A percentile compares a stretch with the other conserved stretches of the same genome.
Evolutionary conservation across 129 eudicot species (phyloP).

Genomic region (Heracleum sosnowskyi): DNA sequence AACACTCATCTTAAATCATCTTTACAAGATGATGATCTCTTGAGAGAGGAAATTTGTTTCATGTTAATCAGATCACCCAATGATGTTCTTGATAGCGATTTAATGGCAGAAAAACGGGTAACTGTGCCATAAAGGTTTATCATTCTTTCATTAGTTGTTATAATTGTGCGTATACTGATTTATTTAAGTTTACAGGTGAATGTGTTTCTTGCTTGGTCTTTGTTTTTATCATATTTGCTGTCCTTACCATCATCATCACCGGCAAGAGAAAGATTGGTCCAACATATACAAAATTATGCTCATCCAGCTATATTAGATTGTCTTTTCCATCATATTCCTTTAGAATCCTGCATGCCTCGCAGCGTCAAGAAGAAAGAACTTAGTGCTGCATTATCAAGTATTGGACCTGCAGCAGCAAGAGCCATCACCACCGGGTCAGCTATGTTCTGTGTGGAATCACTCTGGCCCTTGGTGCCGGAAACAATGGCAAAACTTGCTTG

Average conservation of each 20-base stretch:
- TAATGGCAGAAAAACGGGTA: constrained; percentile 63
- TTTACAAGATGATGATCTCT: constrained; percentile 31
- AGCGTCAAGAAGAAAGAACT: constrained; percentile 48
- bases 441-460: constrained; percentile 45
- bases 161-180: background rate
- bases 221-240: constrained; percentile 59
- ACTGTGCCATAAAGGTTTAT: constrained; percentile 1
- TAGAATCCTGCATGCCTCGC: constrained; percentile 40
- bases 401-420: constrained; percentile 59
- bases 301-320: constrained; percentile 56
- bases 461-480: constrained; percentile 72
- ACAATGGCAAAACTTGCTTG: constrained; percentile 76
- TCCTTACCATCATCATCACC: constrained; percentile 65
- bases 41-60: constrained; percentile 68
- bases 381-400: constrained; percentile 39
- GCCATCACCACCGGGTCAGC: constrained; percentile 60
- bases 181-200: constrained; percentile 52
- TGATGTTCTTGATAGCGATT: constrained; percentile 57
- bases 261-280: constrained; percentile 58
- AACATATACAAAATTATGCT: constrained; percentile 55
- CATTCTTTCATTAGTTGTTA: background rate
- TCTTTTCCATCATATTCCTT: constrained; percentile 85
- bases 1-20: constrained; percentile 27
- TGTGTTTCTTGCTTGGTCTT: constrained; percentile 72
- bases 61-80: constrained; percentile 47